Evolutionary conservation across 805 yeast species (phyloP), one percentile per base, ranked within the genome.

Genomic region (Yarrowia hollandica): DNA sequence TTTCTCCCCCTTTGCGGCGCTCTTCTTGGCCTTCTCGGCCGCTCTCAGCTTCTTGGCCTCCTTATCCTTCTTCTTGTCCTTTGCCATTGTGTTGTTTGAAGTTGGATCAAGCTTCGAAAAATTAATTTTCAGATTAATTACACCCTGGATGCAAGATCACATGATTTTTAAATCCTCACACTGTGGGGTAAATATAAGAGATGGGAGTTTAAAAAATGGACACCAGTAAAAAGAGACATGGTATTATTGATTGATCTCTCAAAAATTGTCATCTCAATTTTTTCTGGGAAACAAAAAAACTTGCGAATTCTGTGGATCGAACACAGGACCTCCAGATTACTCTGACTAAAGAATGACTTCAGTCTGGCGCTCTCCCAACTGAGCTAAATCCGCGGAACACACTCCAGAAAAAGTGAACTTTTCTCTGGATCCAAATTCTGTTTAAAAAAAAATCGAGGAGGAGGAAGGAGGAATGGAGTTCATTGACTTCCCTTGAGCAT

Each of bases 1-100:
- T 7, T 71, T 65, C 41, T 84, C 94, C 8, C 94, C 84, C 69
- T 94, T 92, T 56, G 82, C 75, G 55, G 77, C 79, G 56, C 82
- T 86, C 72, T 92, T 92, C 72, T 85, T 84, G 62, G 81, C 82
- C 75, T 92, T 92, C 63, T 82, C 89, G 33, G 92, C 95, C 25
- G 86, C 76, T 48, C 96, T 82, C 19, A 94, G 95, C 79, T 90
- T 90, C 73, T 90, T 90, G 66, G 96, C 89, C 48, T 88, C 96
- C 72, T 90, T 90, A 64, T 88, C 84, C 72, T 90, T 88, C 74
- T 89, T 90, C 62, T 91, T 92, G 14, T 92, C 97, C 97, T 48
- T 48, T 15, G 55, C 55, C 55, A 48, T 48, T 28, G 21, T 25
- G 22, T 16, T 9, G 42, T 11, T 12, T 19, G 15, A 7, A 21